A percentile compares a stretch with the other conserved stretches of the same genome.
Conservation (phyloP, 345 rosid species). For the Eucalyptus grandis region DNA sequence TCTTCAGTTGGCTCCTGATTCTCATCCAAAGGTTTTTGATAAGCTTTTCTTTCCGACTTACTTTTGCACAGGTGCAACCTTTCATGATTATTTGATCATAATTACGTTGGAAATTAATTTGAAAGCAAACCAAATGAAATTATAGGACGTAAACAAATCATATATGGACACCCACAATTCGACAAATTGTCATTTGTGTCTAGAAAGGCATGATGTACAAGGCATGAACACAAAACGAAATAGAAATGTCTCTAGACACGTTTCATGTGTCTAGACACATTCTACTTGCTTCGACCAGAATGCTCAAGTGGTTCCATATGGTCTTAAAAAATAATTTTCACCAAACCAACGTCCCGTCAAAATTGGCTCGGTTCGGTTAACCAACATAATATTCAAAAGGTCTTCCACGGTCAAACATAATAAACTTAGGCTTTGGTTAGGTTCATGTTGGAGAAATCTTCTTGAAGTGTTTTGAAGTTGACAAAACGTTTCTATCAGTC, state of each 20-base stretch:
- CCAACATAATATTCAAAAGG: neutral
- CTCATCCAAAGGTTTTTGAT: no score
- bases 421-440: neutral
- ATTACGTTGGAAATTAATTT: neutral
- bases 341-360: neutral
- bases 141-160: neutral
- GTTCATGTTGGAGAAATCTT: neutral
- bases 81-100: neutral
- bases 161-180: neutral
- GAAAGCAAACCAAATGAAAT: neutral
- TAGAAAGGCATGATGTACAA: neutral
- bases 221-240: neutral
- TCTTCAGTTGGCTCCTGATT: no score
- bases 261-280: neutral
- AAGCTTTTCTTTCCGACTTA: no score
- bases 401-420: neutral
- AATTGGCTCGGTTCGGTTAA: neutral
- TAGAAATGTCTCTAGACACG: neutral
- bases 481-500: no score
- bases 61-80: no score
- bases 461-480: no score
- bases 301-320: neutral
- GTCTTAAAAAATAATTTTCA: neutral
- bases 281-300: neutral
- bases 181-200: neutral